phyloP scores from a whole-genome alignment of 176 grass and related monocot genomes.

The Oryza coarctata region DNA sequence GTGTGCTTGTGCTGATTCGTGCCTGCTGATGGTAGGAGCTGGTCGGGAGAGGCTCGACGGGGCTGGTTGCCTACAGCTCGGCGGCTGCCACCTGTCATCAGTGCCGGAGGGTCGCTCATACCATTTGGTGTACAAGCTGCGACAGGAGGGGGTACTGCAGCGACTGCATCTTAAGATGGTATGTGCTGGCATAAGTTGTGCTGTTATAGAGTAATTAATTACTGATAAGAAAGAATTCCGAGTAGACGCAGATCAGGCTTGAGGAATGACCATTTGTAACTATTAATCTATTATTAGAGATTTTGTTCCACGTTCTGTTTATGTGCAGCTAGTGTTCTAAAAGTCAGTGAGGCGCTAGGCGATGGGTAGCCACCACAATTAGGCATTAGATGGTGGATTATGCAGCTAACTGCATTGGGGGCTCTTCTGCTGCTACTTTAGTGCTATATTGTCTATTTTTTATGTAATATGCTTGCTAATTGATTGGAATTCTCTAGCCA shows the following conservation, averaged over 20 bases:
- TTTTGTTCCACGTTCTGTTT: not conserved
- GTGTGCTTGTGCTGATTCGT: not conserved
- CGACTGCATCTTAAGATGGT: slow-evolving; percentile 76
- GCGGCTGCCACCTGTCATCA: slow-evolving; percentile 64
- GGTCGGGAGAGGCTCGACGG: slow-evolving; percentile 11
- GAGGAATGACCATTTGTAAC: not conserved
- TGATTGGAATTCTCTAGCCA: not conserved
- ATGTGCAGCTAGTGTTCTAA: not conserved
- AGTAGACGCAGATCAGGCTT: not conserved
- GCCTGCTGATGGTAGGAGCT: slow-evolving; percentile 31
- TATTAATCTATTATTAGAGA: not conserved
- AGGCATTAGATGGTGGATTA: not conserved
- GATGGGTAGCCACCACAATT: too few relatives aligned
- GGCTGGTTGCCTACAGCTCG: not conserved
- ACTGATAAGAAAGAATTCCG: not conserved
- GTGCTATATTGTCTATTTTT: not conserved
- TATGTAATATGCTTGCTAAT: not conserved
- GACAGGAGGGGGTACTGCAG: slow-evolving; percentile 77
- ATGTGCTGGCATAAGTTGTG: not conserved
- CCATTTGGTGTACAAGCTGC: slow-evolving; percentile 71
- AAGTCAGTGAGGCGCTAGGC: not conserved
- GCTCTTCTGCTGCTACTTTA: not conserved
- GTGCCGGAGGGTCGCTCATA: slow-evolving; percentile 51
- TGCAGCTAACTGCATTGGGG: not conserved
- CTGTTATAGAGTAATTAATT: not conserved